Evolutionary conservation across 1,139 yeast genomes (phyloP).

Genomic region (Suhomyces bribrorum): DNA sequence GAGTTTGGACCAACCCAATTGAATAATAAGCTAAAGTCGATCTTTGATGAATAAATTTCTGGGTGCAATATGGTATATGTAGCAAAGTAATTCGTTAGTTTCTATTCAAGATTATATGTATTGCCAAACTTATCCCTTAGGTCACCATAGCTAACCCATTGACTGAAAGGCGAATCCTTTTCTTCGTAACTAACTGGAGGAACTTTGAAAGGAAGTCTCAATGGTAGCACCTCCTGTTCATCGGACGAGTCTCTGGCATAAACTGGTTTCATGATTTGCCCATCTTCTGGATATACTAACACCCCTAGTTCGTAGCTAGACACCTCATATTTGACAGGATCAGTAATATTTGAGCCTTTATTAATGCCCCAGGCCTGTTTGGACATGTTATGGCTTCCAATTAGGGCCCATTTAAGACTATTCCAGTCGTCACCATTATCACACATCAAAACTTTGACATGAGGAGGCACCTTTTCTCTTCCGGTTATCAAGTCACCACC

Average conservation of each 20-base stretch:
- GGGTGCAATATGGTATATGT: not conserved
- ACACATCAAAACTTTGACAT: slow-evolving; percentile 41
- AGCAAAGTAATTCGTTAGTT: no score
- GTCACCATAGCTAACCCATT: slow-evolving; percentile 22
- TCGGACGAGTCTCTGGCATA: slow-evolving; percentile 39
- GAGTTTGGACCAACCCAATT: slow-evolving; percentile 42
- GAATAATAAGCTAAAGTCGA: slow-evolving; percentile 34
- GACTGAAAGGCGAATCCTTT: slow-evolving; percentile 55
- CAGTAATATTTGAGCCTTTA: slow-evolving; percentile 15
- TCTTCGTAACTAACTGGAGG: slow-evolving; percentile 46
- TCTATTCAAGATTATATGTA: slow-evolving; percentile 16
- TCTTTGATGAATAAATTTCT: slow-evolving; percentile 22
- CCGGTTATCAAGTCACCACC: slow-evolving; percentile 23
- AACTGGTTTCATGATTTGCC: slow-evolving; percentile 32
- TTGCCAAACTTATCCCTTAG: slow-evolving; percentile 24
- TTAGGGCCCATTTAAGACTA: slow-evolving; percentile 59
- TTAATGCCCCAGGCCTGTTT: slow-evolving; percentile 67
- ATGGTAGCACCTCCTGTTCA: slow-evolving; percentile 24
- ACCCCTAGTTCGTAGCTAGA: slow-evolving; percentile 62
- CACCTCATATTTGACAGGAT: slow-evolving; percentile 26
- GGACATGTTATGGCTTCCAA: slow-evolving; percentile 67
- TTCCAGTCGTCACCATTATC: slow-evolving; percentile 52
- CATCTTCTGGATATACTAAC: slow-evolving; percentile 21
- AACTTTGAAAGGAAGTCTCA: slow-evolving; percentile 55
- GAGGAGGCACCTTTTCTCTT: slow-evolving; percentile 40